phyloP scores from a whole-genome alignment of 345 rosid genomes.

The Camelina sativa region DNA sequence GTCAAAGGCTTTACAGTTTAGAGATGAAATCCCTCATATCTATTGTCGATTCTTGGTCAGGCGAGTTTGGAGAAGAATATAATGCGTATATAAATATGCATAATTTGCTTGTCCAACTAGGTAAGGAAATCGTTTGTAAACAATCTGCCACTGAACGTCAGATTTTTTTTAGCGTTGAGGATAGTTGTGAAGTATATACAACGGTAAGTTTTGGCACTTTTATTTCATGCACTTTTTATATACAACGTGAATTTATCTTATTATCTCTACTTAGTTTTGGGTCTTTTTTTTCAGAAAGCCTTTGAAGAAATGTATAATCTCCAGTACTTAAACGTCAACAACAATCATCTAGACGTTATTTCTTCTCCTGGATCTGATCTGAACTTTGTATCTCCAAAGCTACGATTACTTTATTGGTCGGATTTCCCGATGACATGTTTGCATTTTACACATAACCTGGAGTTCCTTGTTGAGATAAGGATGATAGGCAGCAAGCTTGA shows the following conservation, averaged over 20 bases:
- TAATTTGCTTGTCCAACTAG: slow-evolving; percentile 40
- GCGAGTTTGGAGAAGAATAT: too few species aligned
- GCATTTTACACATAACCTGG: neutral
- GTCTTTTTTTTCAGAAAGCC: neutral
- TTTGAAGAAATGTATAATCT: slow-evolving; percentile 33
- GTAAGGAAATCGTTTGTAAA: too few species aligned
- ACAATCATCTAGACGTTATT: neutral
- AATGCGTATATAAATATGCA: slow-evolving; percentile 7
- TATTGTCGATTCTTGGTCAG: too few species aligned
- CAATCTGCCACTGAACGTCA: too few species aligned
- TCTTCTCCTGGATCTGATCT: neutral
- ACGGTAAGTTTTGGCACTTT: too few species aligned
- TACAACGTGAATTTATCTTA: too few species aligned
- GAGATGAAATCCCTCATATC: slow-evolving; percentile 32
- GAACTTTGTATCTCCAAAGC: neutral
- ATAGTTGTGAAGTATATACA: slow-evolving; percentile 26
- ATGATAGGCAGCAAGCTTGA: neutral
- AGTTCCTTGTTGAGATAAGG: slow-evolving; percentile 13
- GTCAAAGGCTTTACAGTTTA: neutral
- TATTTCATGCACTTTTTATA: too few species aligned
- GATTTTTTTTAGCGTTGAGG: neutral
- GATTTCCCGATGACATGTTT: slow-evolving; percentile 11
- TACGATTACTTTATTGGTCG: slow-evolving; percentile 29
- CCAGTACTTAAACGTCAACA: neutral
- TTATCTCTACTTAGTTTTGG: too few species aligned